A percentile compares a stretch with the other conserved stretches of the same genome.
Evolutionary conservation across 257 asterid species (phyloP).

Genomic region (Solanum medicagineum): DNA sequence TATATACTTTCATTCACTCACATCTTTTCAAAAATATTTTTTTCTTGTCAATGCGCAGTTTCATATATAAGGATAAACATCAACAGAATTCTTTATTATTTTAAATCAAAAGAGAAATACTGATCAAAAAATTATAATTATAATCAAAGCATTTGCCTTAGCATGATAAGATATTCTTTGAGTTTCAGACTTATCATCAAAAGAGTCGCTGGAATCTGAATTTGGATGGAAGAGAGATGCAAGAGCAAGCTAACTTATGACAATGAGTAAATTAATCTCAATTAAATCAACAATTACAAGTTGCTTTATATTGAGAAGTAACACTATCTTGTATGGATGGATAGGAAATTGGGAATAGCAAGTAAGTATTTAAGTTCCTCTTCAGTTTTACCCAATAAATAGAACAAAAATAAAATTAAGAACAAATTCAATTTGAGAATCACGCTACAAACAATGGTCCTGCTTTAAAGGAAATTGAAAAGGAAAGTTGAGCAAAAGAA

Average conservation of each 20-base stretch:
- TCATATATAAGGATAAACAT: not conserved
- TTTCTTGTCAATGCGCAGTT: not conserved
- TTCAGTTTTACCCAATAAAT: not conserved
- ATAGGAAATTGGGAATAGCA: not conserved
- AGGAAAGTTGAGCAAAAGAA: not conserved
- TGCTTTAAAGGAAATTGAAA: not conserved
- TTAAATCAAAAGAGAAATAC: not conserved
- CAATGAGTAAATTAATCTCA: not conserved
- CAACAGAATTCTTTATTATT: not conserved
- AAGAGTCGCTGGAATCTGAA: constrained; percentile 15
- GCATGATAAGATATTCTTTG: constrained; percentile 21
- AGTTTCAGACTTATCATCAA: constrained; percentile 36
- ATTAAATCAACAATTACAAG: not conserved
- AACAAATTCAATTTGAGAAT: not conserved
- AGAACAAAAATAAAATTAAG: not conserved
- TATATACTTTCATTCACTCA: too few species aligned
- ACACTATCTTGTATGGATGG: not conserved
- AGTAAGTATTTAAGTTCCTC: not conserved
- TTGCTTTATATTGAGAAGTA: not conserved
- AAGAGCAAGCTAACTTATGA: not conserved
- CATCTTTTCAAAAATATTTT: too few species aligned
- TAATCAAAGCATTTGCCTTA: constrained; percentile 7
- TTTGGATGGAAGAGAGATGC: constrained; percentile 17
- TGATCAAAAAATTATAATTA: not conserved
- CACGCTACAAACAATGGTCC: not conserved